Conservation (phyloP, 352 stramenopile species). For the Phytophthora ramorum region DNA sequence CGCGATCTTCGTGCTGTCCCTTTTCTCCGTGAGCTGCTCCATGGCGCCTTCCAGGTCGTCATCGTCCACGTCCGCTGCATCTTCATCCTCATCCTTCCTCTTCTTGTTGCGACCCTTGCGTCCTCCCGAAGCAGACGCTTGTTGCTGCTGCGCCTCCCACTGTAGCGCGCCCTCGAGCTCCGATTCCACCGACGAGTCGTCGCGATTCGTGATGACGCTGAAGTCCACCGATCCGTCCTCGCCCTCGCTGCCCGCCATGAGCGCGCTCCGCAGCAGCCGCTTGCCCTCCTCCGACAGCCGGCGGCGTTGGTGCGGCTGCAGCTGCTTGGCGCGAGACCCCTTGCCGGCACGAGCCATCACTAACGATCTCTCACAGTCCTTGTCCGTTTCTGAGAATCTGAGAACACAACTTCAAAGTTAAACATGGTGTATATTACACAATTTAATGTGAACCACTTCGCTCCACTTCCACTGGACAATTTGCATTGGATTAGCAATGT, state of each 20-base stretch:
- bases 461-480: background rate
- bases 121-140: slow-evolving; percentile 6
- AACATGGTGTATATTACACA: background rate
- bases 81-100: slow-evolving; percentile 45
- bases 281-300: slow-evolving; percentile 59
- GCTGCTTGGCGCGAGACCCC: slow-evolving; percentile 22
- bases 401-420: background rate
- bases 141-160: slow-evolving; percentile 47
- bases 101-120: slow-evolving; percentile 38
- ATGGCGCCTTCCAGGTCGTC: slow-evolving; percentile 59
- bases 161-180: slow-evolving; percentile 66
- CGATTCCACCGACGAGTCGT: slow-evolving; percentile 62
- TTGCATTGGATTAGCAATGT: slow-evolving; percentile 37
- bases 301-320: slow-evolving; percentile 34
- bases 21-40: slow-evolving; percentile 69
- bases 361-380: background rate
- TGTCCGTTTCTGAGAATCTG: background rate
- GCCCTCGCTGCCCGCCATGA: slow-evolving; percentile 49
- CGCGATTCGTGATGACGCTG: slow-evolving; percentile 36
- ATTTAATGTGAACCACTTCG: background rate
- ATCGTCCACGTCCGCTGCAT: slow-evolving; percentile 18
- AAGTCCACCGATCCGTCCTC: slow-evolving; percentile 38
- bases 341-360: slow-evolving; percentile 22
- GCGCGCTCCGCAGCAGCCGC: slow-evolving; percentile 54
- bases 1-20: slow-evolving; percentile 64